A percentile compares a stretch with the other conserved stretches of the same genome.
These are phyloP conservation scores for Atractiella rhizophila DNA, from an alignment of 768 basidiomycete species.

Conservation along the genomic window DNA sequence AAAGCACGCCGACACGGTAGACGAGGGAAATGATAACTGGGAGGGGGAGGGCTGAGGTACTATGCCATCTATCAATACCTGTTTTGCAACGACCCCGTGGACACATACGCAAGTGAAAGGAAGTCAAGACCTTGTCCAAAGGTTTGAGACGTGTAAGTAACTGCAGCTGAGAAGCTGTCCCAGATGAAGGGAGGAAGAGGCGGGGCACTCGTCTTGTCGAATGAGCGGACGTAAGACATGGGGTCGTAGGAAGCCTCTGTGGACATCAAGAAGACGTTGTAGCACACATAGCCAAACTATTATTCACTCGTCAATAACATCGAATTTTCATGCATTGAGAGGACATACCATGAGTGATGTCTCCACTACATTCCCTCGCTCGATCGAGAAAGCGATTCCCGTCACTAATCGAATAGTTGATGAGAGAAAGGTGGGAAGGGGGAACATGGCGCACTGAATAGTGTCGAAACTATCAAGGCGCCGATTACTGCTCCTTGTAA, in stretches of 20 bases:
- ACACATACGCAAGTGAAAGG: conserved; percentile 11
- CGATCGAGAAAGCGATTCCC: conserved; percentile 15
- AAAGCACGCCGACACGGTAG: conserved; percentile 7
- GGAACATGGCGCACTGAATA: conserved; percentile 10
- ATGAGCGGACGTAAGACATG: too few relatives aligned
- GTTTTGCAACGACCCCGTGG: neutral
- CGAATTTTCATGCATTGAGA: conserved; percentile 8
- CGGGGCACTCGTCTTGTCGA: conserved; percentile 11
- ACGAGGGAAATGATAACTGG: conserved; percentile 15
- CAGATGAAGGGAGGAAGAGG: conserved; percentile 12
- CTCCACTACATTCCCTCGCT: conserved; percentile 17
- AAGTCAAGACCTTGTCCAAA: conserved; percentile 17
- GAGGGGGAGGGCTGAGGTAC: conserved; percentile 15
- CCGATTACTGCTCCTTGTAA: conserved; percentile 16
- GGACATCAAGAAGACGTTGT: conserved; percentile 8
- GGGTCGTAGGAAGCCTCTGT: too few relatives aligned
- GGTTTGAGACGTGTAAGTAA: conserved; percentile 10
- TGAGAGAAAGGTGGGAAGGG: neutral
- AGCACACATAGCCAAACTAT: conserved; percentile 13
- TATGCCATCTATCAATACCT: neutral
- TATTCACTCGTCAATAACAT: conserved; percentile 12
- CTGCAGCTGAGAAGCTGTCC: conserved; percentile 10
- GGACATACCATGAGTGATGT: conserved; percentile 12
- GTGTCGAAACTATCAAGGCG: conserved; percentile 13
- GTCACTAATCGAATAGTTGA: neutral